These are phyloP conservation scores for Verticillium albo-atrum DNA, from an alignment of 2,329 filamentous ascomycete genomes.

Conservation along the genomic window DNA sequence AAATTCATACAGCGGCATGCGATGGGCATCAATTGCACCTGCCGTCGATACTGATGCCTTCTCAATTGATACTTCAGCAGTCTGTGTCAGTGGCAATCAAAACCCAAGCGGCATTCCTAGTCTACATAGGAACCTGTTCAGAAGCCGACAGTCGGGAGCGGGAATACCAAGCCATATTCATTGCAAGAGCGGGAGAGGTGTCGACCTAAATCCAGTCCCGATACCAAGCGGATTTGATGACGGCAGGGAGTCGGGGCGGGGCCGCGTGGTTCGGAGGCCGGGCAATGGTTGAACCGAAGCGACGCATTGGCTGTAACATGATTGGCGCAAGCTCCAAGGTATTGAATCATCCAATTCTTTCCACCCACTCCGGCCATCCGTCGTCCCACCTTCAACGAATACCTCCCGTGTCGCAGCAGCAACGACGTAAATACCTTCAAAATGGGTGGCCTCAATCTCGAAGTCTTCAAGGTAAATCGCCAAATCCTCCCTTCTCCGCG, in stretches of 20 bases:
- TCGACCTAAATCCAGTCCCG: too few species aligned
- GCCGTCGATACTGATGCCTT: too few species aligned
- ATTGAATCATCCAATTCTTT: background rate
- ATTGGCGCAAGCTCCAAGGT: background rate
- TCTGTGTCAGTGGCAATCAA: too few species aligned
- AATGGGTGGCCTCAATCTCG: constrained; percentile 79
- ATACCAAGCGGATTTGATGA: too few species aligned
- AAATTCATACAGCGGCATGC: too few species aligned
- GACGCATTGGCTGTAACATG: background rate
- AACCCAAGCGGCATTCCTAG: too few species aligned
- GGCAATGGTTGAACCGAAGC: background rate
- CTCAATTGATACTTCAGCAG: too few species aligned
- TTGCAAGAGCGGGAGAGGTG: too few species aligned
- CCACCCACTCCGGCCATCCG: background rate
- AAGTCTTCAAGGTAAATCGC: constrained; percentile 74
- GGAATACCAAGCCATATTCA: too few species aligned
- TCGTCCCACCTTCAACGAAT: background rate
- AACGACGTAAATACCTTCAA: constrained; percentile 10
- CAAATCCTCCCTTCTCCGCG: background rate
- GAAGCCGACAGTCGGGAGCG: too few species aligned
- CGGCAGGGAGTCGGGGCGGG: background rate
- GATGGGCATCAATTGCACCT: too few species aligned
- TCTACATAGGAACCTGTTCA: too few species aligned
- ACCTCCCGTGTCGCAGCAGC: background rate
- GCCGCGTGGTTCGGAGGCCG: background rate